Evolutionary conservation across 495 filamentous ascomycete genomes (phyloP).

Genomic region (Baudoinia panamericana): DNA sequence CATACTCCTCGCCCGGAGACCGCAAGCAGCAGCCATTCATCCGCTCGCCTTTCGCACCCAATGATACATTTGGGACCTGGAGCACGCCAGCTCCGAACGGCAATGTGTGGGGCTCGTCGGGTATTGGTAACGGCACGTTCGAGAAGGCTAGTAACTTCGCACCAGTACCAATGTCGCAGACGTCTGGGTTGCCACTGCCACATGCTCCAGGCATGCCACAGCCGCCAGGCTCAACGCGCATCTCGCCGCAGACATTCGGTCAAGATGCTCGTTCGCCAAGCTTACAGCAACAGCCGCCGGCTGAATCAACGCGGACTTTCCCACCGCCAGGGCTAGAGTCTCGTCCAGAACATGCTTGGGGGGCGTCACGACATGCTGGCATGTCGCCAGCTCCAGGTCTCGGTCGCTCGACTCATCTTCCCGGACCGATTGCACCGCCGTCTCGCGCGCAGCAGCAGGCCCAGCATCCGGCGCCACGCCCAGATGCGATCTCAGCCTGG

Average conservation of each 20-base stretch:
- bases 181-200: constrained; percentile 11
- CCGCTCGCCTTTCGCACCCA: constrained; percentile 8
- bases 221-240: constrained; percentile 4
- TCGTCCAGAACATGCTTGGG: constrained; percentile 7
- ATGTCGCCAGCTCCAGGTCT: constrained; percentile 15
- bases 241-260: constrained; percentile 10
- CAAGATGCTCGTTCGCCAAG: constrained; percentile 13
- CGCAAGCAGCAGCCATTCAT: constrained; percentile 14
- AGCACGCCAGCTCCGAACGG: constrained; percentile 8
- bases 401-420: constrained; percentile 9
- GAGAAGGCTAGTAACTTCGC: constrained; percentile 22
- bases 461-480: not conserved
- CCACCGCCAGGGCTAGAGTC: constrained; percentile 17
- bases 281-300: constrained; percentile 1
- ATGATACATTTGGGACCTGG: constrained; percentile 11
- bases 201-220: constrained; percentile 11
- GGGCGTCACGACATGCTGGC: constrained; percentile 13
- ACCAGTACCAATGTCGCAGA: constrained; percentile 13
- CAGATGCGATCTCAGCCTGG: constrained; percentile 12
- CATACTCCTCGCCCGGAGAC: constrained; percentile 18
- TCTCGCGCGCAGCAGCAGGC: constrained; percentile 13
- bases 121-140: constrained; percentile 33
- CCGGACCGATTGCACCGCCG: constrained; percentile 26
- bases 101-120: constrained; percentile 32
- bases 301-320: constrained; percentile 8